Evolutionary conservation across 352 stramenopile species (phyloP).

Genomic region (Saprolegnia diclina): DNA sequence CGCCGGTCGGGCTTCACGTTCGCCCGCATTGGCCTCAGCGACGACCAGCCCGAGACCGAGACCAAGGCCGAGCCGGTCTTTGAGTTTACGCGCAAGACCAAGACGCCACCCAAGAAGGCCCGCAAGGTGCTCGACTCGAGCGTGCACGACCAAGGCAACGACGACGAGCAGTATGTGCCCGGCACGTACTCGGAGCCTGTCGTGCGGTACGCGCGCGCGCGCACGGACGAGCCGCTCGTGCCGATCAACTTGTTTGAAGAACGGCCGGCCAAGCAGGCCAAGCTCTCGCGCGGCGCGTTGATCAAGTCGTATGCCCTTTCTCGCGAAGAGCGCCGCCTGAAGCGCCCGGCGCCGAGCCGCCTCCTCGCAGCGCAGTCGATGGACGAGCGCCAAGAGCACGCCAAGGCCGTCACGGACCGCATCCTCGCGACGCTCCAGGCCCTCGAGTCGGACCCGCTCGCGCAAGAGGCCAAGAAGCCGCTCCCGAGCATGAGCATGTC

Average conservation of each 20-base stretch:
- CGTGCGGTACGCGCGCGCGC: not conserved
- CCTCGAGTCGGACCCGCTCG: conserved; percentile 62
- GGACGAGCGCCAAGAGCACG: conserved; percentile 18
- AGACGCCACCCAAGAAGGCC: conserved; percentile 11
- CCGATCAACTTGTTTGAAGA: conserved; percentile 26
- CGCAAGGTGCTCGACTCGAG: conserved; percentile 20
- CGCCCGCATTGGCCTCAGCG: not conserved
- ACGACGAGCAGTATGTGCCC: conserved; percentile 7
- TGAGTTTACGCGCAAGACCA: conserved; percentile 25
- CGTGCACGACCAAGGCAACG: conserved; percentile 23
- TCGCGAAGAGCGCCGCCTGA: conserved; percentile 24
- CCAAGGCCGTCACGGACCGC: conserved; percentile 41
- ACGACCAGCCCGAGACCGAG: not conserved
- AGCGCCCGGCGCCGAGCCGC: conserved; percentile 15
- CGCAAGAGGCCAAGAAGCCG: conserved; percentile 62
- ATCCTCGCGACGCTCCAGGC: conserved; percentile 78
- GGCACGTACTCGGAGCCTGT: conserved; percentile 12
- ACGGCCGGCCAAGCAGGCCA: conserved; percentile 14
- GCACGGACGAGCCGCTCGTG: conserved; percentile 1
- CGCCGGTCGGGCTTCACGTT: not conserved
- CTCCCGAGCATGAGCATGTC: conserved; percentile 71
- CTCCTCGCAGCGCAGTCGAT: conserved; percentile 16
- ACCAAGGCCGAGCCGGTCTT: not conserved
- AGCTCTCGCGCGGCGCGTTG: conserved; percentile 16
- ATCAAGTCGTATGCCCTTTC: conserved; percentile 24